A percentile compares a stretch with the other conserved stretches of the same genome.
phyloP scores from a whole-genome alignment of 208 protist genomes.

The Leishmania gerbilli region DNA sequence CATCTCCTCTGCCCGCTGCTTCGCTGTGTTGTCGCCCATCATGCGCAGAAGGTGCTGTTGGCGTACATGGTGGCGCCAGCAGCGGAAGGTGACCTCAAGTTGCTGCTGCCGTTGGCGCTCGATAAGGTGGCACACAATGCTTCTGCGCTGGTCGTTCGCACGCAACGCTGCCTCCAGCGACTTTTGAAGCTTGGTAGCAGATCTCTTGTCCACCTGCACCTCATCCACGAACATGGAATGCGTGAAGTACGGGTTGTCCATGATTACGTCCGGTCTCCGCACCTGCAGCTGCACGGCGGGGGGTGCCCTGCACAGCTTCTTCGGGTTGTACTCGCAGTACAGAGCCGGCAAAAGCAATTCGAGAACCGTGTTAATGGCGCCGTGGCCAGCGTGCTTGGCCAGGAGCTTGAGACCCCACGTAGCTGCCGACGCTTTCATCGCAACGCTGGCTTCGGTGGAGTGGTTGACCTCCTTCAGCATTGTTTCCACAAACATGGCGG shows the following conservation, averaged over 20 bases:
- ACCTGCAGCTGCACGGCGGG: constrained; percentile 63
- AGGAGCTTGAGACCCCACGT: constrained; percentile 81
- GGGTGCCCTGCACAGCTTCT: constrained; percentile 36
- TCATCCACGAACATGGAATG: constrained; percentile 85
- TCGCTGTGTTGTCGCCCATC: constrained; percentile 42
- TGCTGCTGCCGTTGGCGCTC: constrained; percentile 14
- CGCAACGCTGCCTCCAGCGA: constrained; percentile 40
- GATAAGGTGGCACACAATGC: constrained; percentile 44
- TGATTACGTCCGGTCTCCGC: constrained; percentile 40
- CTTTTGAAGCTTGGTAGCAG: constrained; percentile 33
- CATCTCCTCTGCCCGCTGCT: constrained; percentile 34
- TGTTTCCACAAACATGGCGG: constrained; percentile 77
- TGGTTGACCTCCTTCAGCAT: constrained; percentile 67
- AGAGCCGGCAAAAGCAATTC: constrained; percentile 67
- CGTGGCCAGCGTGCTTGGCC: constrained; percentile 26
- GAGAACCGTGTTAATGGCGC: constrained; percentile 42
- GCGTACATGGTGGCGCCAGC: constrained; percentile 55
- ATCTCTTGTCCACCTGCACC: constrained; percentile 39
- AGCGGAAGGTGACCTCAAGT: constrained; percentile 45
- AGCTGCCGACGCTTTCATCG: constrained; percentile 52
- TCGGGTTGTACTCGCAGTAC: constrained; percentile 71
- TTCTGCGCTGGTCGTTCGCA: constrained; percentile 50
- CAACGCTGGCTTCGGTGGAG: constrained; percentile 29
- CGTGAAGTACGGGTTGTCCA: constrained; percentile 81
- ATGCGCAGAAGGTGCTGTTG: constrained; percentile 33